phyloP scores from a whole-genome alignment of 2,329 filamentous ascomycete genomes.

The Ceratocystis albifundus region DNA sequence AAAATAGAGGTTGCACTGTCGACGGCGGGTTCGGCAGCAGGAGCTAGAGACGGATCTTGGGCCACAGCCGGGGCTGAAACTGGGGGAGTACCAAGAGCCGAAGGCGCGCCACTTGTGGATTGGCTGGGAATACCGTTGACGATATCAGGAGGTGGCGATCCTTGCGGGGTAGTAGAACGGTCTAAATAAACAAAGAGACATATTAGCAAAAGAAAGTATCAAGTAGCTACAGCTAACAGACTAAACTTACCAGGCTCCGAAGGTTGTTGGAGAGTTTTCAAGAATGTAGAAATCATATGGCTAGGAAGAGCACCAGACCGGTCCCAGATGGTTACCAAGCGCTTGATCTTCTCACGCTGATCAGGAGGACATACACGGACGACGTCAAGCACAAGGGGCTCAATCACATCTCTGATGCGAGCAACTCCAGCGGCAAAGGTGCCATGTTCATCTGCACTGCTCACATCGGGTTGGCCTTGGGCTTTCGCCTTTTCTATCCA shows the following conservation, averaged over 20 bases:
- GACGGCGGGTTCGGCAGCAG: conserved; percentile 29
- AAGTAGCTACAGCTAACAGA: background rate
- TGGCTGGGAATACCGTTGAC: conserved; percentile 32
- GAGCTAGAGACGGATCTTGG: conserved; percentile 29
- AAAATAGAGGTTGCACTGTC: conserved; percentile 47
- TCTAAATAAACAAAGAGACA: conserved; percentile 33
- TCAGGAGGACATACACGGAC: conserved; percentile 75
- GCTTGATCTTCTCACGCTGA: conserved; percentile 92
- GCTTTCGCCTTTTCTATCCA: conserved; percentile 94
- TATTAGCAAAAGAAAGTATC: conserved; percentile 10
- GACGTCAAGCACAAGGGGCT: conserved; percentile 90
- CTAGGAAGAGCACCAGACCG: conserved; percentile 83
- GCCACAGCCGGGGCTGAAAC: conserved; percentile 31
- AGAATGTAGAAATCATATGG: conserved; percentile 69
- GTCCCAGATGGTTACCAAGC: conserved; percentile 96
- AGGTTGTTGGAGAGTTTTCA: conserved; percentile 59
- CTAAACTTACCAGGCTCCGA: conserved; percentile 52
- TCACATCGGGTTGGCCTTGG: conserved; percentile 69
- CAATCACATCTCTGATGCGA: conserved; percentile 90
- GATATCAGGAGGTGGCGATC: conserved; percentile 43
- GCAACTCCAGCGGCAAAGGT: conserved; percentile 91
- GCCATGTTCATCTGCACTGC: conserved; percentile 64
- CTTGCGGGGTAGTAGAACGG: conserved; percentile 59
- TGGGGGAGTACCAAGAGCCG: conserved; percentile 31
- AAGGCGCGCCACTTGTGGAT: conserved; percentile 24